Base-by-base conservation (phyloP, 2,329 filamentous ascomycete genomes). In the Aspergillus spinulosporus region DNA sequence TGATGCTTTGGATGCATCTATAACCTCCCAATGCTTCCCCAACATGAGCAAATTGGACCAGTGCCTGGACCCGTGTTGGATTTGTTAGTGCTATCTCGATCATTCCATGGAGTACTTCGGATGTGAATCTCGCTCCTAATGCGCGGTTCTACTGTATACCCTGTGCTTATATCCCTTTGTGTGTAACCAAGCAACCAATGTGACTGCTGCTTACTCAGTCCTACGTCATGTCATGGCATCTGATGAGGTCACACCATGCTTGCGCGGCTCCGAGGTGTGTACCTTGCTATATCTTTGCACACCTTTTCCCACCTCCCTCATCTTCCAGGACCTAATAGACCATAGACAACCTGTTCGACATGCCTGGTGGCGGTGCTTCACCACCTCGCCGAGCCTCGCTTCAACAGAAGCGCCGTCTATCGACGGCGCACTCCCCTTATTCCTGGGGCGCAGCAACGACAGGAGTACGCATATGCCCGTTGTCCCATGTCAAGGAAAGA, bases 381-480 rank as follows among this genome's bases (percentile, higher is more conserved):
- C 28, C 68, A 71, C 43, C 62, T 45, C 70, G 70, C 40, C 72
- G 67, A 14, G 58, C 66, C 1, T 75, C 74, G 4, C 34, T 70
- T 28, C 64, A 69, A 42, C 67, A 71, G 61, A 67, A 72, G 47
- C 70, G 69, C 34, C 66, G 70, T 54, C 61, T 72, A 14, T 64
- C 67, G 1, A 49, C 66, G 7, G 62, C 70, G 48, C 68, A 68
- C 42, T 60, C 63, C 46, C 68, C 63, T 32, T 67, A 72, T 54
- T 66, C 67, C 32, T 76, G 74, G 74, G 57, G 62, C 28, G 72
- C 66, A 9, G 68, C 73, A 52, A 72, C 72, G 7, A 68, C 72
- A n/a, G 68, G 72, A 59, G 74, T 75, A 71, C 48, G 70, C 32
- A 43, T 29, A 28, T 36, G 11, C 31, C 26, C 12, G 21, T 39